Evolutionary conservation across 169 alveolate species (phyloP).

Genomic region (Fabrea salina): DNA sequence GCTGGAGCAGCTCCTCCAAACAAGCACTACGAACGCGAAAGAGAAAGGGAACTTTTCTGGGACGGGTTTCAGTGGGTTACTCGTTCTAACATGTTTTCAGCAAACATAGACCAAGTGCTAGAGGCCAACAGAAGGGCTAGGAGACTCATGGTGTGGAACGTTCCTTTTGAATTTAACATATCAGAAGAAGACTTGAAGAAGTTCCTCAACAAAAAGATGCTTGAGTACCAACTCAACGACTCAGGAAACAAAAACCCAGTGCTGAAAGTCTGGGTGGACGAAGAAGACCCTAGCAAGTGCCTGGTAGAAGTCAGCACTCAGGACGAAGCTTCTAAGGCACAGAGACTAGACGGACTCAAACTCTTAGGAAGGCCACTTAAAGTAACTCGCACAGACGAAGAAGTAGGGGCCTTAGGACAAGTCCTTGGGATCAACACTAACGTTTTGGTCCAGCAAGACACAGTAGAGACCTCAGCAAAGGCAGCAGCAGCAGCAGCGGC

Average conservation of each 20-base stretch:
- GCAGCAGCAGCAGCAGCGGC: constrained; percentile 35
- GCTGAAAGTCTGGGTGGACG: constrained; percentile 16
- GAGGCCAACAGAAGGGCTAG: constrained; percentile 31
- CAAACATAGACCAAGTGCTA: constrained; percentile 22
- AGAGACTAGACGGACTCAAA: constrained; percentile 28
- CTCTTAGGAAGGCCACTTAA: constrained; percentile 26
- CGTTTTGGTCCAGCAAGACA: neutral
- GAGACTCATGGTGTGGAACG: neutral
- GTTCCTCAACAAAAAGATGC: constrained; percentile 29
- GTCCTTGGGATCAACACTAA: neutral
- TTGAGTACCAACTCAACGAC: neutral
- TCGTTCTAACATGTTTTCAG: constrained; percentile 10
- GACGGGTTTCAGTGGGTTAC: constrained; percentile 40
- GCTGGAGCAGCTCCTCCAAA: neutral
- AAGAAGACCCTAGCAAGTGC: neutral
- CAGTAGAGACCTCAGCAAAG: neutral
- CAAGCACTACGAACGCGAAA: neutral
- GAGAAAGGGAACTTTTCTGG: constrained; percentile 25
- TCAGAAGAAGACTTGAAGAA: neutral
- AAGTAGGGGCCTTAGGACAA: constrained; percentile 16
- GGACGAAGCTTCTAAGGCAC: constrained; percentile 29
- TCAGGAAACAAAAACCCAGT: neutral
- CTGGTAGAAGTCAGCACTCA: constrained; percentile 8
- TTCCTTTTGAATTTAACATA: constrained; percentile 31
- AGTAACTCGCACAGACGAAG: neutral